These are phyloP conservation scores for Corymbia maculata DNA, from an alignment of 345 rosid genomes.

Conservation along the genomic window DNA sequence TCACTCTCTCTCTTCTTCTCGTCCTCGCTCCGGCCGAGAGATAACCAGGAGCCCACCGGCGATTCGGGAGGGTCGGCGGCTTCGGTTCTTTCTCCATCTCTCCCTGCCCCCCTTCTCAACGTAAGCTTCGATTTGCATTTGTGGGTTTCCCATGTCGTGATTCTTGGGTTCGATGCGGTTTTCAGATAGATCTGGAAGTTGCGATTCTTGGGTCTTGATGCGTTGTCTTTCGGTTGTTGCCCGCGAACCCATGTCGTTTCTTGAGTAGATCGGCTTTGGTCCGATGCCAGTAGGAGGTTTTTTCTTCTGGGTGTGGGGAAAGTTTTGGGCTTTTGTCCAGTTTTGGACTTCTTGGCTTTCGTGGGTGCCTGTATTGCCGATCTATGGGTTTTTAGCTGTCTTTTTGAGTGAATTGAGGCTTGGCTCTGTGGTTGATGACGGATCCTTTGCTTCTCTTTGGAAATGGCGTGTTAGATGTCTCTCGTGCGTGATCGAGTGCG, in stretches of 20 bases:
- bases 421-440: background rate
- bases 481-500: background rate
- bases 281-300: background rate
- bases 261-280: background rate
- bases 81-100: background rate
- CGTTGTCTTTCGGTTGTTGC: background rate
- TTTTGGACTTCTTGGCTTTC: background rate
- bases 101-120: background rate
- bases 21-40: background rate
- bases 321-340: background rate
- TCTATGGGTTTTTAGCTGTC: background rate
- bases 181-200: background rate
- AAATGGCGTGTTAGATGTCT: background rate
- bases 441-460: background rate
- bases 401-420: background rate
- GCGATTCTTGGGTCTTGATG: background rate
- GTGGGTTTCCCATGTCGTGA: background rate
- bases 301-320: background rate
- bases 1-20: background rate
- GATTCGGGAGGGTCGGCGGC: background rate
- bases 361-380: background rate
- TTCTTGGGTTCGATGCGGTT: too few species aligned
- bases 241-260: background rate
- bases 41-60: background rate
- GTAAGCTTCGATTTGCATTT: background rate